Evolutionary conservation across 2,329 filamentous ascomycete genomes (phyloP).

Genomic region (Botrytis hyacinthi): DNA sequence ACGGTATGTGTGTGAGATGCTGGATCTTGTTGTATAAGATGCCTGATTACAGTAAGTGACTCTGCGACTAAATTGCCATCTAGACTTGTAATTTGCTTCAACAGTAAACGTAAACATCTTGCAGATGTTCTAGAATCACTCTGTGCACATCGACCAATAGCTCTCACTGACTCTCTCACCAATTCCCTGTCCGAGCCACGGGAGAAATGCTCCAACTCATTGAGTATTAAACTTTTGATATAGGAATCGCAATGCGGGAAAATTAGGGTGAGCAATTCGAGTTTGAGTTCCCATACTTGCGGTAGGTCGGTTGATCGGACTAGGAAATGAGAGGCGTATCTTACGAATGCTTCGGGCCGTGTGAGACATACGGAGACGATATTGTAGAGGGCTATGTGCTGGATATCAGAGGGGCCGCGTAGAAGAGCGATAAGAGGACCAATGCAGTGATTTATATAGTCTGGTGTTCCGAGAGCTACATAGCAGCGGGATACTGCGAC

Average conservation of each 20-base stretch:
- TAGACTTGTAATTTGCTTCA: slow-evolving; percentile 83
- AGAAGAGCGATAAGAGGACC: slow-evolving; percentile 85
- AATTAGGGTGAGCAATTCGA: slow-evolving; percentile 86
- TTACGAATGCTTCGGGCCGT: slow-evolving; percentile 77
- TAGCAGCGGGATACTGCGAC: slow-evolving; percentile 84
- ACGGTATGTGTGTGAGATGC: slow-evolving; percentile 79
- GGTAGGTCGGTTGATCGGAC: slow-evolving; percentile 75
- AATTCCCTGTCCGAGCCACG: slow-evolving; percentile 71
- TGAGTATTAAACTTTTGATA: slow-evolving; percentile 81
- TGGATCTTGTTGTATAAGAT: slow-evolving; percentile 91
- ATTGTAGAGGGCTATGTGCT: slow-evolving; percentile 88
- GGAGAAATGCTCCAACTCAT: slow-evolving; percentile 92
- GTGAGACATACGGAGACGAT: slow-evolving; percentile 87
- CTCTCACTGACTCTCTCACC: slow-evolving; percentile 84
- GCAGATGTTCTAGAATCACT: slow-evolving; percentile 67
- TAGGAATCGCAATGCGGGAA: slow-evolving; percentile 78
- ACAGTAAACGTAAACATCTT: slow-evolving; percentile 76
- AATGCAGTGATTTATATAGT: slow-evolving; percentile 72
- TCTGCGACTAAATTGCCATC: slow-evolving; percentile 89
- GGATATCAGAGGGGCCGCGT: slow-evolving; percentile 79
- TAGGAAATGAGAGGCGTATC: slow-evolving; percentile 85
- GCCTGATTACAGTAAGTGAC: slow-evolving; percentile 89
- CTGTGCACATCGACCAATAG: slow-evolving; percentile 91
- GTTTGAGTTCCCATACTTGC: slow-evolving; percentile 84
- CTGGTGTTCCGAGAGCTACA: slow-evolving; percentile 74